Evolutionary conservation across 257 asterid genomes (phyloP).

Genomic region (Pogostemon cablin): DNA sequence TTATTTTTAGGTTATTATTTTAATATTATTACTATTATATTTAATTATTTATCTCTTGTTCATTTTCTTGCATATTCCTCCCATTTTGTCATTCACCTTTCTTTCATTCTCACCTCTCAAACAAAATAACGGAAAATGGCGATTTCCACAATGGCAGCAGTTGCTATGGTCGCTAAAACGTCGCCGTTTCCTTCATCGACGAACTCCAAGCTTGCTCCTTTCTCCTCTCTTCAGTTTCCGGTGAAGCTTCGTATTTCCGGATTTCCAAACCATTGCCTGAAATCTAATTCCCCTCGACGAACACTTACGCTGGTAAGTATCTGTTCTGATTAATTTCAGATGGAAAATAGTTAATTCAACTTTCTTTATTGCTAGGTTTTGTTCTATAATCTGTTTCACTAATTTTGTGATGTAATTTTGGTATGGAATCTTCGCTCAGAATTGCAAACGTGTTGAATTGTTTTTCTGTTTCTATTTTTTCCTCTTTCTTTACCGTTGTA

Average conservation of each 20-base stretch:
- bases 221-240: constrained; percentile 62
- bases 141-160: constrained; percentile 55
- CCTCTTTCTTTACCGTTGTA: not conserved
- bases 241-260: constrained; percentile 47
- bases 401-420: constrained; percentile 13
- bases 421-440: constrained; percentile 1
- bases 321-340: not conserved
- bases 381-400: constrained; percentile 1
- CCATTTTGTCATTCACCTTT: constrained; percentile 14
- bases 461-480: not conserved
- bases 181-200: constrained; percentile 38
- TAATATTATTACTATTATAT: not conserved
- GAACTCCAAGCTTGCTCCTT: constrained; percentile 41
- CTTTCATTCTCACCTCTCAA: constrained; percentile 11
- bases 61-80: constrained; percentile 17
- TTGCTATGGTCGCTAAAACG: constrained; percentile 33
- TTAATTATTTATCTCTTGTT: not conserved
- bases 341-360: not conserved
- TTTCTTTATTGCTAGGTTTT: constrained; percentile 14
- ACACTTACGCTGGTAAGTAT: constrained; percentile 54
- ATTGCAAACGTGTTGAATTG: not conserved
- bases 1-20: no score
- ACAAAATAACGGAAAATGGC: constrained; percentile 52
- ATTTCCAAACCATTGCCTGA: constrained; percentile 41
- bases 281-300: constrained; percentile 38